These are phyloP conservation scores for Umbellularia californica DNA, from an alignment of 164 flowering plant genomes.

Conservation along the genomic window DNA sequence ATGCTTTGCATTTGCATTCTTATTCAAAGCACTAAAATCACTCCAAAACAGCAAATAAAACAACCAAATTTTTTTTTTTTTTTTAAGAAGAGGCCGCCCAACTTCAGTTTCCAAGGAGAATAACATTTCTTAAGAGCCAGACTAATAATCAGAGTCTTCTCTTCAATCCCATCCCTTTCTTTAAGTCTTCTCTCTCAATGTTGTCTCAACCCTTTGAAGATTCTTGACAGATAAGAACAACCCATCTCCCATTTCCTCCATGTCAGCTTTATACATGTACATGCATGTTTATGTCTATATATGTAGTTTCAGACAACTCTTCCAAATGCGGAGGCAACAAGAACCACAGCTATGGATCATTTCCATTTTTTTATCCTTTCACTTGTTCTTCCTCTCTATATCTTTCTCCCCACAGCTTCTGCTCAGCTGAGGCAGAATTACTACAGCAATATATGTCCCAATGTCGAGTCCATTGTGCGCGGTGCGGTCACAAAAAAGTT, in stretches of 20 bases:
- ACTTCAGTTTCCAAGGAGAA: background rate
- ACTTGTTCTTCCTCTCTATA: constrained; percentile 7
- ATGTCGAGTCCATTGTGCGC: constrained; percentile 27
- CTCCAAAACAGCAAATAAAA: background rate
- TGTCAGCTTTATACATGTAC: background rate
- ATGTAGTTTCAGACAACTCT: background rate
- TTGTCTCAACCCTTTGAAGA: background rate
- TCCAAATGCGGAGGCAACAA: background rate
- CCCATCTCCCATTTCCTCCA: background rate
- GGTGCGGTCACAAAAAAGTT: constrained; percentile 26
- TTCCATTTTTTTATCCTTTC: background rate
- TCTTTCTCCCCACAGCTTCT: constrained; percentile 9
- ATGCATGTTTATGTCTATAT: background rate
- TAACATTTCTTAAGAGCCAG: background rate
- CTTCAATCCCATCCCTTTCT: background rate
- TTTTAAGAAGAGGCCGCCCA: background rate
- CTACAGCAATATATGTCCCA: constrained; percentile 26
- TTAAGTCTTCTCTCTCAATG: background rate
- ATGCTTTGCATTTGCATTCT: background rate
- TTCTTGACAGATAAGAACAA: constrained; percentile 1
- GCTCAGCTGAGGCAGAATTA: constrained; percentile 28
- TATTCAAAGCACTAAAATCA: background rate
- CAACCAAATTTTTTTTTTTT: too few species aligned
- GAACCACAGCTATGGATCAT: background rate
- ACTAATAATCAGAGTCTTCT: background rate